Evolutionary conservation across 257 asterid species (phyloP).

Genomic region (Solanum chiquidenum): DNA sequence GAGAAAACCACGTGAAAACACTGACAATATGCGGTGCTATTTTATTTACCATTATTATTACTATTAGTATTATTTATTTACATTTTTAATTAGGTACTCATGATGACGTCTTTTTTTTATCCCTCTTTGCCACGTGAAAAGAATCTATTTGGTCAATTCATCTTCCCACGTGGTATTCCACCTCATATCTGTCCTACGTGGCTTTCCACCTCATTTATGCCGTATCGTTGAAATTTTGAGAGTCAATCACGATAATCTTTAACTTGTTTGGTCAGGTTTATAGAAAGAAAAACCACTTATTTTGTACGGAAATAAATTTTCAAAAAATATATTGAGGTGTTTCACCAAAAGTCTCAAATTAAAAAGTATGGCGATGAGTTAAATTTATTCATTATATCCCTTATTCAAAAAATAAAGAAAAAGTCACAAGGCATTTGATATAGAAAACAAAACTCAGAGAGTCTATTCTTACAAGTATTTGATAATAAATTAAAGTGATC

Average conservation of each 20-base stretch:
- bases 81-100: background rate
- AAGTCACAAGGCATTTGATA: background rate
- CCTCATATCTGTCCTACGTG: constrained; percentile 19
- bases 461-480: too few species aligned
- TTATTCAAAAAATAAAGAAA: background rate
- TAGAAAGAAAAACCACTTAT: too few species aligned
- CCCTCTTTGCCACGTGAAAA: constrained; percentile 28
- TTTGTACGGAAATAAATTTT: too few species aligned
- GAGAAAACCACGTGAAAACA: constrained; percentile 41
- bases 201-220: constrained; percentile 13
- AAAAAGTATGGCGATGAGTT: too few species aligned
- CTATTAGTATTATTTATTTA: background rate
- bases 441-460: background rate
- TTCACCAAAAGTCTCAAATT: too few species aligned
- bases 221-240: background rate
- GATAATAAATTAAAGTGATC: background rate
- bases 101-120: constrained; percentile 8
- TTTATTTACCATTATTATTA: background rate
- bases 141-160: constrained; percentile 2
- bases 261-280: too few species aligned
- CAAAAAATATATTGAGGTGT: too few species aligned
- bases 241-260: background rate
- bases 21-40: constrained; percentile 37
- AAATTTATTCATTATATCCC: too few species aligned
- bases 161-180: constrained; percentile 21